A percentile compares a stretch with the other conserved stretches of the same genome.
These are phyloP conservation scores for Neofusicoccum laricinum DNA, from an alignment of 2,329 filamentous ascomycete species.

Conservation along the genomic window DNA sequence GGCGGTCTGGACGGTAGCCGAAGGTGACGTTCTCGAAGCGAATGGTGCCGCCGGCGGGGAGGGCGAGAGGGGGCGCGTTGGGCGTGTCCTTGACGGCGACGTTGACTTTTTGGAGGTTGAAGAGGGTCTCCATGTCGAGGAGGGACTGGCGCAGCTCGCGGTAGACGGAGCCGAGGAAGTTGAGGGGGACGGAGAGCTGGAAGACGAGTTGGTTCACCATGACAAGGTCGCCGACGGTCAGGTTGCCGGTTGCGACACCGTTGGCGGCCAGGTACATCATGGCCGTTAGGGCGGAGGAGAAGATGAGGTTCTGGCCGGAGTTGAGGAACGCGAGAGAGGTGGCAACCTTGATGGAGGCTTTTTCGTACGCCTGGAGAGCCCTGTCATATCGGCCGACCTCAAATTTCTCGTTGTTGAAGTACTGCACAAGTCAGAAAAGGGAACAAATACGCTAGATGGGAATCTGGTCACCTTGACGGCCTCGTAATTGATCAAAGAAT, in stretches of 20 bases:
- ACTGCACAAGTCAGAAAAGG: slow-evolving; percentile 38
- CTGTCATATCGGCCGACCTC: slow-evolving; percentile 89
- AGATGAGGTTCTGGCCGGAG: slow-evolving; percentile 94
- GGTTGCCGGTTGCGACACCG: slow-evolving; percentile 73
- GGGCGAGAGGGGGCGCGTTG: slow-evolving; percentile 67
- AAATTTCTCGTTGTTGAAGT: slow-evolving; percentile 98
- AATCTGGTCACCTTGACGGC: slow-evolving; percentile 67
- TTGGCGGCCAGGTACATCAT: slow-evolving; percentile 99
- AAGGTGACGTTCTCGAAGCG: slow-evolving; percentile 93
- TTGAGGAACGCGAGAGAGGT: slow-evolving; percentile 93
- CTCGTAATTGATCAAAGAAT: slow-evolving; percentile 98
- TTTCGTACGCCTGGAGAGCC: slow-evolving; percentile 81
- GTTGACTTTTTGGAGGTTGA: slow-evolving; percentile 96
- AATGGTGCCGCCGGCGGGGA: slow-evolving; percentile 80
- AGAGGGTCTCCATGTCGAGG: slow-evolving; percentile 97
- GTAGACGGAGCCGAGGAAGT: slow-evolving; percentile 98
- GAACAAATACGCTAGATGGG: not conserved
- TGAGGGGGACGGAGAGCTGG: slow-evolving; percentile 92
- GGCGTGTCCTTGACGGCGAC: slow-evolving; percentile 77
- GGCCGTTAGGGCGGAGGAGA: slow-evolving; percentile 84
- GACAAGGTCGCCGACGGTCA: slow-evolving; percentile 94
- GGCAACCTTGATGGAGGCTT: slow-evolving; percentile 92
- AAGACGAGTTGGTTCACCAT: slow-evolving; percentile 99
- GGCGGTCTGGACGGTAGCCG: slow-evolving; percentile 81
- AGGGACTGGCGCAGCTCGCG: slow-evolving; percentile 91